phyloP scores from a whole-genome alignment of 2,329 filamentous ascomycete genomes.

The Scedosporium boydii region DNA sequence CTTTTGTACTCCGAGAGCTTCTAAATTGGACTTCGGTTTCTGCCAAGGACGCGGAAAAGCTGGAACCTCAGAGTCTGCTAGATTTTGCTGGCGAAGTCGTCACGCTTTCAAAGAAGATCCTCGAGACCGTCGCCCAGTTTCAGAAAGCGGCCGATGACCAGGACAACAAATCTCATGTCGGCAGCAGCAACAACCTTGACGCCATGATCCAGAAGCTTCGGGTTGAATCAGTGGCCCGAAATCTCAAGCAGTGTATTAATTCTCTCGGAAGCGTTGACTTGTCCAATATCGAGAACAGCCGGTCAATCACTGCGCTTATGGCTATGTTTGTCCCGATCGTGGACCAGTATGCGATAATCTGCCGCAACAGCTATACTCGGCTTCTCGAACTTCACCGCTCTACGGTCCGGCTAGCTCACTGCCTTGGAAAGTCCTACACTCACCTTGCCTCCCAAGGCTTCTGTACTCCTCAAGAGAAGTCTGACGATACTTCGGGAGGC shows the following conservation, averaged over 20 bases:
- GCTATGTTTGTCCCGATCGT: slow-evolving; percentile 56
- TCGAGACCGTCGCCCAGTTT: slow-evolving; percentile 70
- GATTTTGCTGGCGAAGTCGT: slow-evolving; percentile 50
- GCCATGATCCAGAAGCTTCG: slow-evolving; percentile 50
- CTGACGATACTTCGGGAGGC: slow-evolving; percentile 57
- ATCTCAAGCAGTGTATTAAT: slow-evolving; percentile 27
- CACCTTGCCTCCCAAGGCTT: slow-evolving; percentile 79
- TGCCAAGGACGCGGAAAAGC: slow-evolving; percentile 15
- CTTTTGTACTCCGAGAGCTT: slow-evolving; percentile 58
- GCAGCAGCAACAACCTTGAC: slow-evolving; percentile 3
- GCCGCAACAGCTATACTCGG: slow-evolving; percentile 45
- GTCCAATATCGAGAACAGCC: slow-evolving; percentile 15
- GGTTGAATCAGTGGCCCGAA: slow-evolving; percentile 41
- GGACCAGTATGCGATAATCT: slow-evolving; percentile 59
- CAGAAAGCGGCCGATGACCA: slow-evolving; percentile 36
- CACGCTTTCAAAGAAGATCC: slow-evolving; percentile 60
- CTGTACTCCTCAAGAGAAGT: slow-evolving; percentile 79
- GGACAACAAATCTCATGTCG: not conserved
- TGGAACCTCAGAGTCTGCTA: slow-evolving; percentile 12
- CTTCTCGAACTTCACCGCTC: slow-evolving; percentile 59
- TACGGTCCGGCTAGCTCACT: slow-evolving; percentile 64
- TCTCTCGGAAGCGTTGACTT: slow-evolving; percentile 24
- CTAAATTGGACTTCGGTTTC: slow-evolving; percentile 48
- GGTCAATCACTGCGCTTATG: slow-evolving; percentile 21
- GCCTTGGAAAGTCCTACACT: slow-evolving; percentile 66